Percentiles rank a stretch among this genome's conserved stretches.
phyloP scores from a whole-genome alignment of 2,329 filamentous ascomycete genomes.

The Apiospora malaysiana region DNA sequence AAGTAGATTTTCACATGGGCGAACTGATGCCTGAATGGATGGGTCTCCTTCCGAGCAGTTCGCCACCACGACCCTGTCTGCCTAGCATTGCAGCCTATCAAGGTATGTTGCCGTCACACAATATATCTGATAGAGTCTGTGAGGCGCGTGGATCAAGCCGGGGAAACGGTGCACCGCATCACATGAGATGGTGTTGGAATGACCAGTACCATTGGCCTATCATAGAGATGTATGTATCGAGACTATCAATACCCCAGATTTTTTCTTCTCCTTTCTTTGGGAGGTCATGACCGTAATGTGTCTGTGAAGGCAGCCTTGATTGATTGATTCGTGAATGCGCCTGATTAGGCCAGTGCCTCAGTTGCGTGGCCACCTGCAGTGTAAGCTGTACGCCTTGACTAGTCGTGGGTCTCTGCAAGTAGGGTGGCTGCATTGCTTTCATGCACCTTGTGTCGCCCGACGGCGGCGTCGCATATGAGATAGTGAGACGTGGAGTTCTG shows the following conservation, averaged over 20 bases:
- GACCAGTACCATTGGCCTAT: neutral
- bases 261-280: neutral
- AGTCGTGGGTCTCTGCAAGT: slow-evolving; percentile 12
- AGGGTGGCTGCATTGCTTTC: slow-evolving; percentile 18
- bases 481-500: slow-evolving; percentile 4
- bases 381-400: slow-evolving; percentile 1
- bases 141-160: neutral
- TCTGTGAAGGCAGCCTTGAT: neutral
- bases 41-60: neutral
- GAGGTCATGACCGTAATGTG: neutral
- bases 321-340: neutral
- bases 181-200: neutral
- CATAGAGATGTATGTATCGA: neutral
- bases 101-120: neutral
- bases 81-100: neutral
- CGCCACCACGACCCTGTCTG: neutral
- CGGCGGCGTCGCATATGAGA: neutral
- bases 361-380: slow-evolving; percentile 2
- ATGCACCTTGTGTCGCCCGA: slow-evolving; percentile 13
- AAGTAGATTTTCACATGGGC: neutral
- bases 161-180: neutral
- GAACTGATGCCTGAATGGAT: slow-evolving; percentile 1
- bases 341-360: neutral
- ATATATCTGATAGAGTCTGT: neutral
- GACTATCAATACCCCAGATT: neutral